Evolutionary conservation across 768 basidiomycete species (phyloP).

Genomic region (Leccinellum rugosiceps): DNA sequence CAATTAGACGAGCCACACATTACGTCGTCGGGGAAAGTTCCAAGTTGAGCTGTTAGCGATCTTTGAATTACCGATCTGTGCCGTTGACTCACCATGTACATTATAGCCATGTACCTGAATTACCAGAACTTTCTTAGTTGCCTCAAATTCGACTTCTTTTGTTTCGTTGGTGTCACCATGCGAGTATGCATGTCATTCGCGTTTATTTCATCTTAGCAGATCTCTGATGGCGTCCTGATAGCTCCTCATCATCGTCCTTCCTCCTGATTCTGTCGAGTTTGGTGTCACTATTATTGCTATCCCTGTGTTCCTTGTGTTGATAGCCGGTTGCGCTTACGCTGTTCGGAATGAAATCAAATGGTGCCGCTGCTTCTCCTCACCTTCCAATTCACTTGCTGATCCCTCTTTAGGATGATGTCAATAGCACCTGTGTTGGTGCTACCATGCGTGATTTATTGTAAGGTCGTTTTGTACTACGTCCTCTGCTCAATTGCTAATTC

Average conservation of each 20-base stretch:
- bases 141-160: constrained; percentile 88
- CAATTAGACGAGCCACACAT: constrained; percentile 80
- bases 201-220: not conserved
- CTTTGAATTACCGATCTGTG: not conserved
- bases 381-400: not conserved
- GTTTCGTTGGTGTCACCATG: constrained; percentile 80
- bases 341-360: constrained; percentile 60
- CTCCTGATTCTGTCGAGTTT: constrained; percentile 64
- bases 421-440: constrained; percentile 71
- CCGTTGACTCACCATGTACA: constrained; percentile 3
- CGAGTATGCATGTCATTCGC: constrained; percentile 46
- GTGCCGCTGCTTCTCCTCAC: constrained; percentile 36
- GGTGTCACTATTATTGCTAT: constrained; percentile 80
- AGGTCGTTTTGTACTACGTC: constrained; percentile 31
- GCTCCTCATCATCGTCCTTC: constrained; percentile 78
- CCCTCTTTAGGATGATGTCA: constrained; percentile 27
- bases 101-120: constrained; percentile 78
- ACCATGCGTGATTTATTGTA: constrained; percentile 73
- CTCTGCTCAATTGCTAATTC: not conserved
- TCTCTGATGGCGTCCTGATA: constrained; percentile 21
- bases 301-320: constrained; percentile 66
- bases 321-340: constrained; percentile 48
- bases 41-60: constrained; percentile 68
- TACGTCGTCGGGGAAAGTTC: constrained; percentile 87
- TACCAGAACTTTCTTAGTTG: constrained; percentile 86